Evolutionary conservation across 805 yeast genomes (phyloP).

Genomic region (Metschnikowia aberdeeniae): DNA sequence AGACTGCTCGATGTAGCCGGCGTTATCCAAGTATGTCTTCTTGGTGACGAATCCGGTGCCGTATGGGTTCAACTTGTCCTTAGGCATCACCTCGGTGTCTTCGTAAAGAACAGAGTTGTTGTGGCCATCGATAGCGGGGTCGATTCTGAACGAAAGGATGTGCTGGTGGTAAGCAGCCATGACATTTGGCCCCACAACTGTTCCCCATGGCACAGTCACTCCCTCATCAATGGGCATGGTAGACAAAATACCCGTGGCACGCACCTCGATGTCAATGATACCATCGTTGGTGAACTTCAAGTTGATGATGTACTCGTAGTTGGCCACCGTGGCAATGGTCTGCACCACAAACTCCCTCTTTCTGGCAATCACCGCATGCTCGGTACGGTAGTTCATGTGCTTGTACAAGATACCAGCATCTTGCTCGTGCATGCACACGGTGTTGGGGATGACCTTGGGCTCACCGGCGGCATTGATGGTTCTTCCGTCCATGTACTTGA

Average conservation of each 20-base stretch:
- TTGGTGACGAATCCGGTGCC: conserved; percentile 67
- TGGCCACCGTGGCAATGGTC: conserved; percentile 80
- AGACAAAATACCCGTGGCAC: conserved; percentile 84
- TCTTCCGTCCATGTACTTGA: conserved; percentile 65
- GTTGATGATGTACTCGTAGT: conserved; percentile 75
- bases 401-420: conserved; percentile 74
- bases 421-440: conserved; percentile 78
- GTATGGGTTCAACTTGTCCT: conserved; percentile 54
- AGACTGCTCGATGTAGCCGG: conserved; percentile 69
- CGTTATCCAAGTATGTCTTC: conserved; percentile 62
- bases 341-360: conserved; percentile 76
- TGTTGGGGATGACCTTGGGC: conserved; percentile 59
- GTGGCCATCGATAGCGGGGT: conserved; percentile 80
- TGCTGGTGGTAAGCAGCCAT: conserved; percentile 86
- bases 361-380: conserved; percentile 66
- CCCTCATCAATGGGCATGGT: conserved; percentile 78
- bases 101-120: conserved; percentile 68
- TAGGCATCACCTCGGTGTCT: conserved; percentile 61
- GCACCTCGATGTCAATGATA: conserved; percentile 68
- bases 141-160: conserved; percentile 72
- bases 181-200: conserved; percentile 73
- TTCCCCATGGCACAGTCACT: conserved; percentile 66
- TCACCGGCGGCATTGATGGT: conserved; percentile 57
- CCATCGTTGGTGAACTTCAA: conserved; percentile 75
- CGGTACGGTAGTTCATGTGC: conserved; percentile 76